phyloP scores from a whole-genome alignment of 345 rosid genomes.

The Microthlaspi erraticum region DNA sequence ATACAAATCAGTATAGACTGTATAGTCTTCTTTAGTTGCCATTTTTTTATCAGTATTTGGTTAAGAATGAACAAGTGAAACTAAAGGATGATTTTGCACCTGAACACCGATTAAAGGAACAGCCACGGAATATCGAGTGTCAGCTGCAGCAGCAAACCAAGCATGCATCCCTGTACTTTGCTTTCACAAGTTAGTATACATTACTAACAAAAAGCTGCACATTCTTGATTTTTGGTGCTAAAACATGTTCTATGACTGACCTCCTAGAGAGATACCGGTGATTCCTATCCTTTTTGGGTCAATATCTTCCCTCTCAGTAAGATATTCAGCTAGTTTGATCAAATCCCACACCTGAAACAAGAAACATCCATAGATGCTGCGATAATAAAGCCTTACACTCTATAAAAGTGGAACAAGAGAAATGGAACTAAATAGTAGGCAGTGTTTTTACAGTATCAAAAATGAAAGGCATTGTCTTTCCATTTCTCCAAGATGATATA shows the following conservation, averaged over 20 bases:
- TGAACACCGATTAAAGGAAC: slow-evolving; percentile 90
- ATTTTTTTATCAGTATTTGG: not conserved
- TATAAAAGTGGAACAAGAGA: not conserved
- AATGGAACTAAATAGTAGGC: slow-evolving; percentile 4
- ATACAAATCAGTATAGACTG: not conserved
- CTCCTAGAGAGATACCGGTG: slow-evolving; percentile 94
- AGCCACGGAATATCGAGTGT: slow-evolving; percentile 69
- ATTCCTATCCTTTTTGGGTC: slow-evolving; percentile 83
- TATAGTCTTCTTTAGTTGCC: not conserved
- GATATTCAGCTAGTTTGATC: slow-evolving; percentile 86
- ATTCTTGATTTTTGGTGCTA: not conserved
- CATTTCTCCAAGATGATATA: slow-evolving; percentile 80
- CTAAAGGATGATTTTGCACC: slow-evolving; percentile 43
- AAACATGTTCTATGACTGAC: slow-evolving; percentile 47
- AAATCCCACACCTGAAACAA: slow-evolving; percentile 79
- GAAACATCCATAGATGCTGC: slow-evolving; percentile 5
- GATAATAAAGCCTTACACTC: not conserved
- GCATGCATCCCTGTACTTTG: slow-evolving; percentile 85
- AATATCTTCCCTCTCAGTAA: slow-evolving; percentile 73
- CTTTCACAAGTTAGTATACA: slow-evolving; percentile 1
- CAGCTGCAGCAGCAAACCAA: slow-evolving; percentile 90
- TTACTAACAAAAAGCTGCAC: slow-evolving; percentile 15
- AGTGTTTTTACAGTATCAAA: slow-evolving; percentile 65
- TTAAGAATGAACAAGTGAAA: not conserved
- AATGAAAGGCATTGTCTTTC: slow-evolving; percentile 91